Conservation (phyloP, 2,329 filamentous ascomycete species). For the Mollisiaceae sp. region DNA sequence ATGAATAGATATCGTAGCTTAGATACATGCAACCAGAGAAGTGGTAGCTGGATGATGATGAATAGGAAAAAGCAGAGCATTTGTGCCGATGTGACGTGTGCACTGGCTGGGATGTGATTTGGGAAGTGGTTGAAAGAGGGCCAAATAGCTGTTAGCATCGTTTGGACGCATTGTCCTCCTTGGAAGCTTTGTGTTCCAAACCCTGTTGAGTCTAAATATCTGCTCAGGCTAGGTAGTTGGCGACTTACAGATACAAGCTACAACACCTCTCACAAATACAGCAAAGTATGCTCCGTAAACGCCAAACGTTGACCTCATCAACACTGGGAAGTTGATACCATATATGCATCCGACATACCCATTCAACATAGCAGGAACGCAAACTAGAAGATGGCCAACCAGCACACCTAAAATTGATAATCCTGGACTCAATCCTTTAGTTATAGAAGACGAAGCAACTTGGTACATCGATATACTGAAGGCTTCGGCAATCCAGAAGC, state of each 20-base stretch:
- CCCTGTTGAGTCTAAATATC: constrained; percentile 22
- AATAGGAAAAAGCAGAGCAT: constrained; percentile 59
- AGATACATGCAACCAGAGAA: constrained; percentile 55
- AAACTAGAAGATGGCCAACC: constrained; percentile 63
- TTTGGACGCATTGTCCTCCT: constrained; percentile 43
- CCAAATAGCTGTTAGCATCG: constrained; percentile 54
- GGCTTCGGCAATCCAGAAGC: constrained; percentile 40
- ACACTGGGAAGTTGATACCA: constrained; percentile 53
- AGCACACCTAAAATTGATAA: constrained; percentile 47
- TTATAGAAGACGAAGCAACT: constrained; percentile 36
- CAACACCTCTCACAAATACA: constrained; percentile 46
- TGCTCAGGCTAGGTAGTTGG: background rate
- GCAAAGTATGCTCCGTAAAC: constrained; percentile 48
- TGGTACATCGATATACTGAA: constrained; percentile 39
- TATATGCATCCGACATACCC: constrained; percentile 51
- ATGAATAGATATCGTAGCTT: constrained; percentile 58
- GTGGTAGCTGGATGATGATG: constrained; percentile 33
- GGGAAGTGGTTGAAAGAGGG: constrained; percentile 56
- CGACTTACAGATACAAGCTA: constrained; percentile 34
- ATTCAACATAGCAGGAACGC: constrained; percentile 53
- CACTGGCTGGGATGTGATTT: constrained; percentile 54
- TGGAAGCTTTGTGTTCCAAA: constrained; percentile 35
- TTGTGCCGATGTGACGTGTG: constrained; percentile 60
- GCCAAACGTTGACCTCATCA: constrained; percentile 50
- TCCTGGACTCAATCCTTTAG: constrained; percentile 36